These are phyloP conservation scores for Phytophthora kernoviae DNA, from an alignment of 352 stramenopile genomes.

Conservation along the genomic window DNA sequence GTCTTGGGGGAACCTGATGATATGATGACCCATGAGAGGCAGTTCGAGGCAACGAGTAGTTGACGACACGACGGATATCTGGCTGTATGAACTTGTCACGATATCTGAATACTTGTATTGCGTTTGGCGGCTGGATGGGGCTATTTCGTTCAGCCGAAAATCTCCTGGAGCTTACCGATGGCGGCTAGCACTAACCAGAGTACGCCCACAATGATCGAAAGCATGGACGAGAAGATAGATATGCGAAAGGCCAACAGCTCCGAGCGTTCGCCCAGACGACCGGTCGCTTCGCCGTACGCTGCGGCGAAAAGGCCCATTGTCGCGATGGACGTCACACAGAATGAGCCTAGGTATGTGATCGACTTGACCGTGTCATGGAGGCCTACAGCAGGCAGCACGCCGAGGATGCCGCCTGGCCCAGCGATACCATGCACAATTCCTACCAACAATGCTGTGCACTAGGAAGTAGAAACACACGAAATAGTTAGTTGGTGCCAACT, in stretches of 20 bases:
- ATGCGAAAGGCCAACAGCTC: slow-evolving; percentile 81
- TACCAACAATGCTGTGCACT: slow-evolving; percentile 82
- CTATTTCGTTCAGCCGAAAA: slow-evolving; percentile 64
- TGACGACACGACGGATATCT: slow-evolving; percentile 16
- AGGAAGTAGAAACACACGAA: slow-evolving; percentile 12
- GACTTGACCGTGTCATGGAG: slow-evolving; percentile 85
- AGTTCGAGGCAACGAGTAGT: slow-evolving; percentile 5
- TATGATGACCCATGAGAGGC: background rate
- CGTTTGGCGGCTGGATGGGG: slow-evolving; percentile 16
- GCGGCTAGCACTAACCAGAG: slow-evolving; percentile 83
- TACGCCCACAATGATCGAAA: slow-evolving; percentile 84
- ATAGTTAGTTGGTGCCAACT: slow-evolving; percentile 5
- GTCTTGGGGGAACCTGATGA: no score
- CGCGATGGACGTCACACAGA: slow-evolving; percentile 88
- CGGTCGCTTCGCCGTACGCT: slow-evolving; percentile 80
- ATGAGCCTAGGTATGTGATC: slow-evolving; percentile 87
- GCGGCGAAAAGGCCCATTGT: slow-evolving; percentile 92
- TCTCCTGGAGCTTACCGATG: slow-evolving; percentile 75
- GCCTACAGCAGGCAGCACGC: slow-evolving; percentile 90
- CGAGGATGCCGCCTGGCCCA: slow-evolving; percentile 77
- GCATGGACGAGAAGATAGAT: slow-evolving; percentile 81
- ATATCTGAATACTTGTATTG: slow-evolving; percentile 30
- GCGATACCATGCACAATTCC: slow-evolving; percentile 93
- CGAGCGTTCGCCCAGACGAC: slow-evolving; percentile 68
- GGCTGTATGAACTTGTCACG: slow-evolving; percentile 31